Evolutionary conservation across 371 early-diverging fungal genomes (phyloP).

Genomic region (Catenaria anguillulae): DNA sequence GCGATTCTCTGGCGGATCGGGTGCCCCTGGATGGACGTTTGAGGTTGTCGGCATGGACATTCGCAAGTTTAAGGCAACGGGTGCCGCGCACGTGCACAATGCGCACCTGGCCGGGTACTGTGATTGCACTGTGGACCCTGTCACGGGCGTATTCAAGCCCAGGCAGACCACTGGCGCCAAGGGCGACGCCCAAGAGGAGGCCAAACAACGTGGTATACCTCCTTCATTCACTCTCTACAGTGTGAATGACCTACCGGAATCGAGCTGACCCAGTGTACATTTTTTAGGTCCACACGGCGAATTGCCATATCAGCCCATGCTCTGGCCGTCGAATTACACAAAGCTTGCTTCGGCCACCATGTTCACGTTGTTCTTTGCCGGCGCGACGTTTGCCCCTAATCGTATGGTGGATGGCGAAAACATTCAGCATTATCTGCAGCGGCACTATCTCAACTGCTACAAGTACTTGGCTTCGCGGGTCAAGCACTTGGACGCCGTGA

Average conservation of each 20-base stretch:
- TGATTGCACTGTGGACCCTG: not conserved
- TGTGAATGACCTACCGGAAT: no score
- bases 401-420: conserved; percentile 16
- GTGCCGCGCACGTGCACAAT: conserved; percentile 60
- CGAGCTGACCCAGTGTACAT: not conserved
- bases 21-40: conserved; percentile 58
- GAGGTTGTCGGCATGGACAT: conserved; percentile 53
- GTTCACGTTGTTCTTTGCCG: conserved; percentile 69
- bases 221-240: no score
- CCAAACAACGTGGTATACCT: no score
- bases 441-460: conserved; percentile 10
- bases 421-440: conserved; percentile 39
- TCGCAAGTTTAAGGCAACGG: conserved; percentile 39
- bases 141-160: not conserved
- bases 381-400: conserved; percentile 49
- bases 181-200: no score
- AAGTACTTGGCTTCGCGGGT: conserved; percentile 37
- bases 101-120: conserved; percentile 20
- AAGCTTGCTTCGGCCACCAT: conserved; percentile 66
- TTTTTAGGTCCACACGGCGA: not conserved
- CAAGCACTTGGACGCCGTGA: conserved; percentile 38
- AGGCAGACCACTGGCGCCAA: no score
- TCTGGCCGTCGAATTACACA: conserved; percentile 74
- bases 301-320: conserved; percentile 37
- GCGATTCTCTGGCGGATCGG: conserved; percentile 48